phyloP scores from a whole-genome alignment of 345 rosid species.

The Populus pruinosa region DNA sequence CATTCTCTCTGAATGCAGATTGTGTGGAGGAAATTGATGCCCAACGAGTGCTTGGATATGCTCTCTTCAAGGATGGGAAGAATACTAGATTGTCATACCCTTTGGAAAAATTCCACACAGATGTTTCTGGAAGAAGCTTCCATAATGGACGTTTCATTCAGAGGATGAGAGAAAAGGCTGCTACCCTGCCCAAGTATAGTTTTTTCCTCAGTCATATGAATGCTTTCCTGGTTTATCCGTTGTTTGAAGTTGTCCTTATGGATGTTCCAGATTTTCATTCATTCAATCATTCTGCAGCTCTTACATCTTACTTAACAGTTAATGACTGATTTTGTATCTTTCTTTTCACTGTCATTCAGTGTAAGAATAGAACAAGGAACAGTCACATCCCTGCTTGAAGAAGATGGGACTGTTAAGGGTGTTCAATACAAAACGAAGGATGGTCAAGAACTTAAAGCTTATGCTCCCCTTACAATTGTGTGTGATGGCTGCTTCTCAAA shows the following conservation, averaged over 20 bases:
- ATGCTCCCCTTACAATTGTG: constrained; percentile 21
- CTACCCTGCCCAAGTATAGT: constrained; percentile 14
- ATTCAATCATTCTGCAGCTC: not conserved
- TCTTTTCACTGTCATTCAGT: not conserved
- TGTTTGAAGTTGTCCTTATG: not conserved
- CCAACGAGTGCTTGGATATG: constrained; percentile 19
- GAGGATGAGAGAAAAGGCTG: constrained; percentile 23
- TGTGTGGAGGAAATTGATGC: constrained; percentile 23
- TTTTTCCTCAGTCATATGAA: not conserved
- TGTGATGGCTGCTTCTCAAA: constrained; percentile 24
- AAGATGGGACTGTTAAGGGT: constrained; percentile 12
- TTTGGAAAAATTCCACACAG: constrained; percentile 17
- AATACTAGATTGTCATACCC: constrained; percentile 13
- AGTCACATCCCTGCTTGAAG: constrained; percentile 19
- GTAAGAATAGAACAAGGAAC: constrained; percentile 17
- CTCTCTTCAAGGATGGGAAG: constrained; percentile 21
- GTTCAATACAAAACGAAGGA: constrained; percentile 20
- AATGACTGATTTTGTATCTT: too few relatives aligned
- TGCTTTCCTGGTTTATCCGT: too few relatives aligned
- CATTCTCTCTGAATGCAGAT: constrained; percentile 12
- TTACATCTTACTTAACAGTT: not conserved
- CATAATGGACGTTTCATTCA: constrained; percentile 22
- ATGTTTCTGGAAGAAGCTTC: constrained; percentile 21
- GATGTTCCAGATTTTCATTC: not conserved
- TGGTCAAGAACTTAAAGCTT: constrained; percentile 8